Conservation (phyloP, 139 green algal genomes). For the Chlamydomonas urium region DNA sequence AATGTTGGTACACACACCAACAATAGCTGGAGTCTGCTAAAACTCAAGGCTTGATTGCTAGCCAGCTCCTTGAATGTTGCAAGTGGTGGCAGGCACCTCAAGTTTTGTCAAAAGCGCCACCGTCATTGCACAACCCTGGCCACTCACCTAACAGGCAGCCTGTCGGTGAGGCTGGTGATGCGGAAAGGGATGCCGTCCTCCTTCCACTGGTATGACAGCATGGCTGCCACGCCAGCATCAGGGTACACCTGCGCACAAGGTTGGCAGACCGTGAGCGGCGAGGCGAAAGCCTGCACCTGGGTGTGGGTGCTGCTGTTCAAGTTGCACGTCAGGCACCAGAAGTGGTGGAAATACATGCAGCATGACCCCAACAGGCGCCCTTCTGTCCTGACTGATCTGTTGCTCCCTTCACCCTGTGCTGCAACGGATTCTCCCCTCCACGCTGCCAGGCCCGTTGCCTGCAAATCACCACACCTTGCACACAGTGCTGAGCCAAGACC, state of each 20-base stretch:
- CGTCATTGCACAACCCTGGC: neutral
- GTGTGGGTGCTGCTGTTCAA: neutral
- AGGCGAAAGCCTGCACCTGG: neutral
- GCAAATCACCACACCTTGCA: too few species aligned
- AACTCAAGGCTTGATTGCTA: too few species aligned
- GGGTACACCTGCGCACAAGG: constrained; percentile 75
- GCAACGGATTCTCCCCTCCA: too few species aligned
- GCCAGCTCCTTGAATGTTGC: too few species aligned
- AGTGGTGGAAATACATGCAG: neutral
- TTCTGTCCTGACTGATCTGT: too few species aligned
- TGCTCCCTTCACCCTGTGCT: too few species aligned
- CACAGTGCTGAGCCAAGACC: too few species aligned
- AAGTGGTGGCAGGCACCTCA: too few species aligned
- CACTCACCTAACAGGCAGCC: constrained; percentile 20
- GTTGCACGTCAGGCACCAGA: neutral
- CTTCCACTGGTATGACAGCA: constrained; percentile 85
- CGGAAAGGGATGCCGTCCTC: constrained; percentile 42
- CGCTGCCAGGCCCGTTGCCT: too few species aligned
- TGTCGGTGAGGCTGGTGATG: constrained; percentile 71
- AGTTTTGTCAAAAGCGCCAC: neutral
- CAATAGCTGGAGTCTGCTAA: too few species aligned
- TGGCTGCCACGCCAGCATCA: constrained; percentile 86
- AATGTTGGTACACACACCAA: too few species aligned
- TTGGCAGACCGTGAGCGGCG: constrained; percentile 5
- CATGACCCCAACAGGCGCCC: neutral